Evolutionary conservation across 2,329 filamentous ascomycete genomes (phyloP).

Genomic region (Emmonsia crescens): DNA sequence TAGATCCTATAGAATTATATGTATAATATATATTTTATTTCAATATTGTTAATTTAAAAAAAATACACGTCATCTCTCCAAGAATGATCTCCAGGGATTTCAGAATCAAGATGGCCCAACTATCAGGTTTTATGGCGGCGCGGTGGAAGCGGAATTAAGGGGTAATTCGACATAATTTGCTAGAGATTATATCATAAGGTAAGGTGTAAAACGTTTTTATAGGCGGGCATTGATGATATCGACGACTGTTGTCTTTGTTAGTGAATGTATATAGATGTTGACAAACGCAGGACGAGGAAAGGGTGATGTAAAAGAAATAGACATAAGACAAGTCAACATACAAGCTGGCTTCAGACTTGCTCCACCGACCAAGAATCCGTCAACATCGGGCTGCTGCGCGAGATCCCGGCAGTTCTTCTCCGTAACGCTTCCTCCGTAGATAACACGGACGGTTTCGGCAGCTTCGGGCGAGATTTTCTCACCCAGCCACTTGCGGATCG

Average conservation of each 20-base stretch:
- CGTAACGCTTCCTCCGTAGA: constrained; percentile 92
- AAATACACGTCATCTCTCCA: background rate
- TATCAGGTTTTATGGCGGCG: background rate
- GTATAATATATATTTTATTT: background rate
- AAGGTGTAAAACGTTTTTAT: constrained; percentile 20
- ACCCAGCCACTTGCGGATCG: constrained; percentile 76
- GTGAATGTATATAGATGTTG: background rate
- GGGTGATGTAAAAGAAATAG: background rate
- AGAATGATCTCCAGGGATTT: background rate
- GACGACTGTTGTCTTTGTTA: constrained; percentile 33
- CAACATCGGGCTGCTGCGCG: constrained; percentile 85
- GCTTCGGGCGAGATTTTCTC: constrained; percentile 65
- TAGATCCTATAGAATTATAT: too few relatives aligned
- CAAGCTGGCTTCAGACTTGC: constrained; percentile 94
- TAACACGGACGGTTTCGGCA: constrained; percentile 78
- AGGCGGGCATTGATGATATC: constrained; percentile 58
- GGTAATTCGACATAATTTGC: background rate
- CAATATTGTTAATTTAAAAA: background rate
- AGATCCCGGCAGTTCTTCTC: constrained; percentile 98
- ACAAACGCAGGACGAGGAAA: background rate
- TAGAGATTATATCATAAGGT: background rate
- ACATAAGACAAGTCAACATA: constrained; percentile 38
- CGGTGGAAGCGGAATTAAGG: background rate
- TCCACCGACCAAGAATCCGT: constrained; percentile 94
- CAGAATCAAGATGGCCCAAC: background rate